phyloP scores from a whole-genome alignment of 257 asterid genomes.

The Ophiorrhiza pumila region DNA sequence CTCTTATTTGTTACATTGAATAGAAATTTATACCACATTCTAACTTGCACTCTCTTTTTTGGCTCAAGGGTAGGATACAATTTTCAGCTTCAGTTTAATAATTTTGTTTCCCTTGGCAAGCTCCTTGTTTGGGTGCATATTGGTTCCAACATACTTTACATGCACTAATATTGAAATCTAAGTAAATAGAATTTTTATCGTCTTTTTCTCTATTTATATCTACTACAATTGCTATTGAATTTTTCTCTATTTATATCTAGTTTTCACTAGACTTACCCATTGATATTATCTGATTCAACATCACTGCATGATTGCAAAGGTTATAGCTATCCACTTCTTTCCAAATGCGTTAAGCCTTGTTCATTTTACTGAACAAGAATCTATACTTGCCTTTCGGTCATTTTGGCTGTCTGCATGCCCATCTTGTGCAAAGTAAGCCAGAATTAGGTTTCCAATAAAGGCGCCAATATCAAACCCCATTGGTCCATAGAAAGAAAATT shows the following conservation, averaged over 20 bases:
- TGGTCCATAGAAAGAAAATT: slow-evolving; percentile 88
- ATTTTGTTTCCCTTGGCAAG: neutral
- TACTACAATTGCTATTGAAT: neutral
- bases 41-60: neutral
- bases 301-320: neutral
- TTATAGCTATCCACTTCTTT: neutral
- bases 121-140: neutral
- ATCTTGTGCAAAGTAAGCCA: slow-evolving; percentile 92
- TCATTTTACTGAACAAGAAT: neutral
- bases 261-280: neutral
- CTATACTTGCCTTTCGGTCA: slow-evolving; percentile 61
- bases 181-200: neutral
- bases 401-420: slow-evolving; percentile 65
- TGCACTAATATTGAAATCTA: neutral
- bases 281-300: neutral
- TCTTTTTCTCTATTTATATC: neutral
- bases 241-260: neutral
- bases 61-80: neutral
- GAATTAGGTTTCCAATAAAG: slow-evolving; percentile 75
- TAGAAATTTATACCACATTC: neutral
- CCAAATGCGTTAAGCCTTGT: neutral
- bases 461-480: slow-evolving; percentile 98
- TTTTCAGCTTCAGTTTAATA: neutral
- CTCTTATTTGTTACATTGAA: neutral
- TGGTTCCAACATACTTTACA: neutral